phyloP scores from a whole-genome alignment of 345 rosid species.

The Citrus australasica region DNA sequence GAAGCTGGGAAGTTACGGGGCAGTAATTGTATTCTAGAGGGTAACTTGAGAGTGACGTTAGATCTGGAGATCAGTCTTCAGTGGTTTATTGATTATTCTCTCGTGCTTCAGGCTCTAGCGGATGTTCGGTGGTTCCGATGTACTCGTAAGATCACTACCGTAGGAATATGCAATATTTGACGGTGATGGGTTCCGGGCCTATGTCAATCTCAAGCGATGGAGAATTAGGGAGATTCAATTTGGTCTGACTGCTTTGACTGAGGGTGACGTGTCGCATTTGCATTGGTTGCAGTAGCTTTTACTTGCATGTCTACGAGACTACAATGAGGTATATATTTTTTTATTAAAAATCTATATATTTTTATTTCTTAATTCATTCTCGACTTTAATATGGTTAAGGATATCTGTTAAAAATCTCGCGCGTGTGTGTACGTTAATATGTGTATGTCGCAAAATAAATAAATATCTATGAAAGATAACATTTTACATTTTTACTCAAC shows the following conservation, averaged over 20 bases:
- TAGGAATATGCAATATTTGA: background rate
- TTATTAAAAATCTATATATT: too few relatives aligned
- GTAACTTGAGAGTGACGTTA: background rate
- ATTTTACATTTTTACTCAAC: too few relatives aligned
- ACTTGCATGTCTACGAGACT: background rate
- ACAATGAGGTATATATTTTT: too few relatives aligned
- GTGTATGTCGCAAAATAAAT: too few relatives aligned
- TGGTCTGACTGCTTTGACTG: background rate
- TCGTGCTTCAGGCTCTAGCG: background rate
- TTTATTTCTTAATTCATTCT: too few relatives aligned
- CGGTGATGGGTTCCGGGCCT: background rate
- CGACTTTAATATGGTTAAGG: too few relatives aligned
- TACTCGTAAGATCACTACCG: background rate
- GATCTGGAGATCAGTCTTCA: background rate
- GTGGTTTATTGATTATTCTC: background rate
- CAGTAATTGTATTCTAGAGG: constrained; percentile 3
- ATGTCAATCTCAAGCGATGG: background rate
- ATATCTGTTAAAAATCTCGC: too few relatives aligned
- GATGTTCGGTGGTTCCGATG: background rate
- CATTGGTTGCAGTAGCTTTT: background rate
- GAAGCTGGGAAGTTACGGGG: constrained; percentile 4
- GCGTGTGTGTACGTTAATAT: too few relatives aligned
- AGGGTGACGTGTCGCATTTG: background rate
- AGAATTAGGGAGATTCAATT: background rate
- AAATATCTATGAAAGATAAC: too few relatives aligned